These are phyloP conservation scores for Cymbomonas tetramitiformis DNA, from an alignment of 139 green algal genomes.

Conservation along the genomic window DNA sequence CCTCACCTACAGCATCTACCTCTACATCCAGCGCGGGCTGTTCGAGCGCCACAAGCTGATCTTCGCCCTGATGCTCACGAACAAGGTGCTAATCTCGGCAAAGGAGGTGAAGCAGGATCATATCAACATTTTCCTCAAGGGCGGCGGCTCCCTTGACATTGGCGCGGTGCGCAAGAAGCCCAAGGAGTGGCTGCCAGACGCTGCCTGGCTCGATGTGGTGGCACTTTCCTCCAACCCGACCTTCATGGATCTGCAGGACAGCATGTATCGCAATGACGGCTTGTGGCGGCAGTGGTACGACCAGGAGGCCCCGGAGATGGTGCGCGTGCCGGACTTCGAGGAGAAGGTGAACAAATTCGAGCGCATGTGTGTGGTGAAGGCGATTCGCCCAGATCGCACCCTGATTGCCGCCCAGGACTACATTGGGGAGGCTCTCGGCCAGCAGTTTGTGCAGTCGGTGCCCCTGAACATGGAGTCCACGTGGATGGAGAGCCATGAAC, in stretches of 20 bases:
- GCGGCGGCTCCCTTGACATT: constrained; percentile 68
- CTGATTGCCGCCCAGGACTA: constrained; percentile 67
- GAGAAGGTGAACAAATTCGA: constrained; percentile 73
- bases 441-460: constrained; percentile 68
- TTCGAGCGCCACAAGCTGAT: constrained; percentile 92
- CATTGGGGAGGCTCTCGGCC: constrained; percentile 66
- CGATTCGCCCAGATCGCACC: constrained; percentile 76
- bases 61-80: constrained; percentile 83
- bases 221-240: constrained; percentile 47
- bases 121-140: constrained; percentile 75
- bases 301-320: constrained; percentile 72
- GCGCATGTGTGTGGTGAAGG: constrained; percentile 76
- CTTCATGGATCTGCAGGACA: constrained; percentile 57
- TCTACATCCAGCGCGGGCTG: constrained; percentile 80
- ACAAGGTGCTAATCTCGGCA: constrained; percentile 54
- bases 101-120: constrained; percentile 39
- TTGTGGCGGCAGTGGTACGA: constrained; percentile 81
- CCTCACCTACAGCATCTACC: constrained; percentile 79
- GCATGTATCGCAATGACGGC: constrained; percentile 59
- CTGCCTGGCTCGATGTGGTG: constrained; percentile 68
- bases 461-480: constrained; percentile 71
- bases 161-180: constrained; percentile 62
- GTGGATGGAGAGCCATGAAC: constrained; percentile 44
- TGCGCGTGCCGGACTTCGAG: constrained; percentile 77
- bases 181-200: constrained; percentile 81